These are phyloP conservation scores for Termitomyces sp. DNA, from an alignment of 768 basidiomycete species.

Conservation along the genomic window DNA sequence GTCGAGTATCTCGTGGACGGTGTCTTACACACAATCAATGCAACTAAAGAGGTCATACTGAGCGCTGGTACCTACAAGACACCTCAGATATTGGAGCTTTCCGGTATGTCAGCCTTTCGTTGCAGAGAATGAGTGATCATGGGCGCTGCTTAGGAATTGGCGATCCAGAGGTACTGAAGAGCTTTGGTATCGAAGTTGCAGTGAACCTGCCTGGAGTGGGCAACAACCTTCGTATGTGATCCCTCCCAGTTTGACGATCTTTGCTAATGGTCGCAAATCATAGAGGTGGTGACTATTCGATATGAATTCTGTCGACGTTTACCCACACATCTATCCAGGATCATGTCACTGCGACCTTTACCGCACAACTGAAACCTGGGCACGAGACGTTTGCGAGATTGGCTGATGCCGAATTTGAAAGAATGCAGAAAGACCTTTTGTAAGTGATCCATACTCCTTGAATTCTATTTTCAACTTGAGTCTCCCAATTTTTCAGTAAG, in stretches of 20 bases:
- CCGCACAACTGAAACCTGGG: neutral
- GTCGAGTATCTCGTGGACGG: slow-evolving; percentile 13
- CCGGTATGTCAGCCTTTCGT: neutral
- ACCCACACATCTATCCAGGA: neutral
- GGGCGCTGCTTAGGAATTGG: slow-evolving; percentile 7
- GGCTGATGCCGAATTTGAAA: neutral
- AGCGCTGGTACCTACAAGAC: slow-evolving; percentile 11
- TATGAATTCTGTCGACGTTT: too few species aligned
- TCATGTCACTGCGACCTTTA: neutral
- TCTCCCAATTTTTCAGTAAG: neutral
- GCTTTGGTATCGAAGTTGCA: slow-evolving; percentile 2
- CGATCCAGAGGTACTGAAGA: slow-evolving; percentile 1
- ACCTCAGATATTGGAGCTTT: slow-evolving; percentile 14
- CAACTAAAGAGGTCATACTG: slow-evolving; percentile 10
- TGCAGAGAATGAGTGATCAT: neutral
- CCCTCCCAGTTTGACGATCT: neutral
- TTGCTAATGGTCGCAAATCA: neutral
- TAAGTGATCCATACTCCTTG: neutral
- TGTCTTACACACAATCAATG: neutral
- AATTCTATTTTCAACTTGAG: neutral
- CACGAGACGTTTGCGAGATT: neutral
- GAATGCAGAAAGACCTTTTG: neutral
- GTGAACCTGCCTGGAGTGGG: slow-evolving; percentile 13
- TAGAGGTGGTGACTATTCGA: neutral
- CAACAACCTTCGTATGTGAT: slow-evolving; percentile 12